A percentile compares a stretch with the other conserved stretches of the same genome.
Evolutionary conservation across 257 asterid genomes (phyloP).

Genomic region (Gentiana straminea): DNA sequence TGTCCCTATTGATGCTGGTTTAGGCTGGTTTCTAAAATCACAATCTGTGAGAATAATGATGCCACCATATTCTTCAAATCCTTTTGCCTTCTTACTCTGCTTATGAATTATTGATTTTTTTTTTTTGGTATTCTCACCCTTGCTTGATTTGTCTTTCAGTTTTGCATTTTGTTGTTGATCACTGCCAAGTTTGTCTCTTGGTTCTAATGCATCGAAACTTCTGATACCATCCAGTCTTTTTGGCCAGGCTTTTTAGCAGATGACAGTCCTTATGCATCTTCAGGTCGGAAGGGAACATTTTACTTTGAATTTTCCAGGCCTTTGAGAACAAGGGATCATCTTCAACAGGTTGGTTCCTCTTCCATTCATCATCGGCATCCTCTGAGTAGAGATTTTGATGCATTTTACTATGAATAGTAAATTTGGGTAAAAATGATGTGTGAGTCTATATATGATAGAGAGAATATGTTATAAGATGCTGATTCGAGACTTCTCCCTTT

Average conservation of each 20-base stretch:
- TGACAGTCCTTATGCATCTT: slow-evolving; percentile 65
- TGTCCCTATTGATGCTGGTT: not conserved
- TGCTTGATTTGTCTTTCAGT: not conserved
- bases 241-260: slow-evolving; percentile 52
- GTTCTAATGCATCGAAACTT: not conserved
- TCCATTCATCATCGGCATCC: not conserved
- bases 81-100: not conserved
- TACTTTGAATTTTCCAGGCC: slow-evolving; percentile 77
- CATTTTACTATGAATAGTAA: too few species aligned
- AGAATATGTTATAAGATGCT: too few species aligned
- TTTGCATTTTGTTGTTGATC: not conserved
- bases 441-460: too few species aligned
- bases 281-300: slow-evolving; percentile 62
- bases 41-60: not conserved
- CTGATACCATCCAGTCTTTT: not conserved
- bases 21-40: not conserved
- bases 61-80: not conserved
- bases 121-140: too few species aligned
- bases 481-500: too few species aligned
- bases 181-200: not conserved
- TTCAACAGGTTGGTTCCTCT: slow-evolving; percentile 52
- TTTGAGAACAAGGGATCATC: slow-evolving; percentile 72
- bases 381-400: too few species aligned
- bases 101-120: not conserved
- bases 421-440: too few species aligned